Conservation (phyloP, 768 basidiomycete genomes). For the Leccinum ochraceum region DNA sequence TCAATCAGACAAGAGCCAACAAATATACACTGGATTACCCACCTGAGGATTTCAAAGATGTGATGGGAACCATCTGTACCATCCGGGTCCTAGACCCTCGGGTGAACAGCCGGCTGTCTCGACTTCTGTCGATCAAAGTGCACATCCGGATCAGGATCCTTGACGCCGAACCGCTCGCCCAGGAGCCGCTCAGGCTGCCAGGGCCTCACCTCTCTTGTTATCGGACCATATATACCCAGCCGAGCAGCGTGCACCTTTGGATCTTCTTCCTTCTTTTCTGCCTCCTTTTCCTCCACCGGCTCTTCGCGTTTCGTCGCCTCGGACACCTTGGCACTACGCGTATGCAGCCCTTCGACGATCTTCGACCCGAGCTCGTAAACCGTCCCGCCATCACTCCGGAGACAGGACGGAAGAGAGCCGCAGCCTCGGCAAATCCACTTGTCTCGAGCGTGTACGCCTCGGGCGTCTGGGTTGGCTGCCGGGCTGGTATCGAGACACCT, state of each 20-base stretch:
- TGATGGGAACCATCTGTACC: no score
- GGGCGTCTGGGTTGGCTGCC: conserved; percentile 54
- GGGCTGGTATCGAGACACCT: conserved; percentile 49
- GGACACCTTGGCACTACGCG: conserved; percentile 42
- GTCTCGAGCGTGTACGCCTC: conserved; percentile 83
- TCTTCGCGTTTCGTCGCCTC: conserved; percentile 44
- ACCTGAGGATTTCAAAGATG: neutral
- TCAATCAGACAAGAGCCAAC: conserved; percentile 9
- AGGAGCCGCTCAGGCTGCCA: conserved; percentile 87
- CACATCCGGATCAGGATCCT: conserved; percentile 74
- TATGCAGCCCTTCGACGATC: conserved; percentile 67
- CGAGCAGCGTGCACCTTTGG: conserved; percentile 82
- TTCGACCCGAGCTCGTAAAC: conserved; percentile 74
- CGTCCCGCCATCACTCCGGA: conserved; percentile 90
- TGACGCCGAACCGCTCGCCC: conserved; percentile 92
- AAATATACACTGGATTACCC: neutral
- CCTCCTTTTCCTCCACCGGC: conserved; percentile 39
- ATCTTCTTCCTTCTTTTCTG: conserved; percentile 56
- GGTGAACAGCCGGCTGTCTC: conserved; percentile 8
- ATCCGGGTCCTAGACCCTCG: conserved; percentile 14
- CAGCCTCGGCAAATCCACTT: conserved; percentile 82
- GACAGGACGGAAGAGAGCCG: conserved; percentile 88
- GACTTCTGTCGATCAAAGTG: conserved; percentile 30
- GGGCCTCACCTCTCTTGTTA: conserved; percentile 71
- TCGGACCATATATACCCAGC: conserved; percentile 84